Percentiles rank a stretch among this genome's conserved stretches.
phyloP scores from a whole-genome alignment of 2,329 filamentous ascomycete species.

The Acephala macrosclerotiorum region DNA sequence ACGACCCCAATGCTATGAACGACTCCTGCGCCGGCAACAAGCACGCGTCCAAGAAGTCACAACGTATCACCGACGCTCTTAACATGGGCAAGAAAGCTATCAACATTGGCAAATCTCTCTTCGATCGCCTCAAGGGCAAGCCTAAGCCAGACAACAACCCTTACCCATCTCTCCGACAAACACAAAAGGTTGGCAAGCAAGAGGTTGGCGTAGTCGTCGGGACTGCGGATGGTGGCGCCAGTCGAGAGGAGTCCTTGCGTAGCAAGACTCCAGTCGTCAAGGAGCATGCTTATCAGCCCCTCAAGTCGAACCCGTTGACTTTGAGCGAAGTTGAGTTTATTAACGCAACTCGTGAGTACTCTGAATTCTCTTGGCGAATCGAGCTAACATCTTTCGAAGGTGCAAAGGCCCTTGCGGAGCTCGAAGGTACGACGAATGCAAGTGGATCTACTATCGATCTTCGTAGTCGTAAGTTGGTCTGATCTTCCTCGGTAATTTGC shows the following conservation, averaged over 20 bases:
- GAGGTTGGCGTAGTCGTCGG: background rate
- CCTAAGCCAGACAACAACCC: background rate
- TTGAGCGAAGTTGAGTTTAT: background rate
- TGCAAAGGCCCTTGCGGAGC: background rate
- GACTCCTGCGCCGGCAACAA: background rate
- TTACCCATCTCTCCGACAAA: background rate
- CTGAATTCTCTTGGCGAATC: background rate
- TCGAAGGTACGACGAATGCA: too few relatives aligned
- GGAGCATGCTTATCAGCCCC: background rate
- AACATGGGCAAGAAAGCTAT: background rate
- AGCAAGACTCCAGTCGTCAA: background rate
- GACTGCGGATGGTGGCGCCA: background rate
- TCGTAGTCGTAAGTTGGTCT: too few relatives aligned
- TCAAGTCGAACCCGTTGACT: background rate
- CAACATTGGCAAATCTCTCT: background rate
- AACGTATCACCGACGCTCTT: background rate
- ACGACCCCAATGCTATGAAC: background rate
- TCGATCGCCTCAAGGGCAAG: background rate
- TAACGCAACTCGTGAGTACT: background rate
- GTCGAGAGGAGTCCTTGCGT: background rate
- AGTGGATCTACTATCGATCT: too few relatives aligned
- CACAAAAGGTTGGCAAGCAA: background rate
- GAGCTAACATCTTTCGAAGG: background rate
- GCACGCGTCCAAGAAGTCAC: background rate
- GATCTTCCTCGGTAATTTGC: too few relatives aligned